These are phyloP conservation scores for Phaeoacremonium minimum DNA, from an alignment of 2,329 filamentous ascomycete species.

Conservation along the genomic window DNA sequence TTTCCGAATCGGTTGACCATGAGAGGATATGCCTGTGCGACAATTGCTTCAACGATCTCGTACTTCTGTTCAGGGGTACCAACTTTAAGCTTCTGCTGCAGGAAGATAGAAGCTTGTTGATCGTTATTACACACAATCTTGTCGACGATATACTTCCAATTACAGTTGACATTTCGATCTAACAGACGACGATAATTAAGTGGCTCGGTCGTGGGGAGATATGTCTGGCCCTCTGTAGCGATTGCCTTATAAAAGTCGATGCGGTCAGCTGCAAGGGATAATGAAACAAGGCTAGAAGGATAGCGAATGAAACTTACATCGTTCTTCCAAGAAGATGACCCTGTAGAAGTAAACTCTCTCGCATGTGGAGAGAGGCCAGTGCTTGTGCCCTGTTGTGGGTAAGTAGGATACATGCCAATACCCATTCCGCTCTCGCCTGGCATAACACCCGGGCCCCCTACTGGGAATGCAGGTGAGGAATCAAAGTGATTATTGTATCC, in stretches of 20 bases:
- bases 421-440: conserved; percentile 27
- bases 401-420: conserved; percentile 40
- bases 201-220: conserved; percentile 82
- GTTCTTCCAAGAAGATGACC: conserved; percentile 45
- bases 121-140: conserved; percentile 99
- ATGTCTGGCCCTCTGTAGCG: conserved; percentile 63
- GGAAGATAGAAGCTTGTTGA: conserved; percentile 96
- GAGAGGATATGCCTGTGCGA: conserved; percentile 86
- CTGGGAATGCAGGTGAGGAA: conserved; percentile 13
- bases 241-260: conserved; percentile 32
- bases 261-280: conserved; percentile 9
- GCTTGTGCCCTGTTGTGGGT: conserved; percentile 53
- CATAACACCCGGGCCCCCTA: conserved; percentile 20
- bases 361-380: conserved; percentile 70
- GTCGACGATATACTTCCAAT: conserved; percentile 99
- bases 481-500: conserved; percentile 27
- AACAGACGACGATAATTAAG: conserved; percentile 94
- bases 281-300: too few species aligned
- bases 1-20: conserved; percentile 99
- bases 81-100: conserved; percentile 98
- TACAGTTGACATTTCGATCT: conserved; percentile 93
- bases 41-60: conserved; percentile 94
- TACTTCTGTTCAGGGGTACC: conserved; percentile 94
- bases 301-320: conserved; percentile 44
- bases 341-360: conserved; percentile 64